phyloP scores from a whole-genome alignment of 805 yeast genomes.

The Wickerhamiella qilinensis region DNA sequence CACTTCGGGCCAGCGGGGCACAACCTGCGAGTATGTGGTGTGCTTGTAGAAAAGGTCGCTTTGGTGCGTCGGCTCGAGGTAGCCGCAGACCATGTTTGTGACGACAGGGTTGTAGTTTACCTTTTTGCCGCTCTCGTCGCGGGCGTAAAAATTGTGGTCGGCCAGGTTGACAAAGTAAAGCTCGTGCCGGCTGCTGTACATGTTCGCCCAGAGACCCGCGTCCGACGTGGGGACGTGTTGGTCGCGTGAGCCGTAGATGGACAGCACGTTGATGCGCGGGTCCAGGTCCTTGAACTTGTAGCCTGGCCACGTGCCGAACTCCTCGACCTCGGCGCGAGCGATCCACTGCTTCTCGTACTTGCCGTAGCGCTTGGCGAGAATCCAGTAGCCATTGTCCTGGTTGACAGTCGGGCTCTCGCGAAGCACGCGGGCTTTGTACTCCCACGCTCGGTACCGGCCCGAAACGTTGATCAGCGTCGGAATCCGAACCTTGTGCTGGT shows the following conservation, averaged over 20 bases:
- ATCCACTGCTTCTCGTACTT: constrained; percentile 26
- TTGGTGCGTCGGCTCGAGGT: constrained; percentile 30
- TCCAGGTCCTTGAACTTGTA: constrained; percentile 4
- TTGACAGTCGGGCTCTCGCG: constrained; percentile 3
- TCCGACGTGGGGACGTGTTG: constrained; percentile 49
- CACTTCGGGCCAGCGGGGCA: constrained; percentile 42
- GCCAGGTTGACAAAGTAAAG: constrained; percentile 48
- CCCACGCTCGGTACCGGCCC: constrained; percentile 35
- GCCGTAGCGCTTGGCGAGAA: constrained; percentile 34
- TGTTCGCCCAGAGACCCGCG: constrained; percentile 39
- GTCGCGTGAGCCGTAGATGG: constrained; percentile 60
- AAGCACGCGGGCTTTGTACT: constrained; percentile 4
- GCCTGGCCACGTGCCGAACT: constrained; percentile 21
- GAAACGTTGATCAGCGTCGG: constrained; percentile 60
- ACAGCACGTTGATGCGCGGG: constrained; percentile 35
- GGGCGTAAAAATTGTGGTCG: constrained; percentile 68
- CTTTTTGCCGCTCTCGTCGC: constrained; percentile 9
- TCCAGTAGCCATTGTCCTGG: constrained; percentile 21
- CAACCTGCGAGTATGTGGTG: constrained; percentile 24
- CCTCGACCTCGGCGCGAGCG: constrained; percentile 27
- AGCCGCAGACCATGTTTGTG: constrained; percentile 32
- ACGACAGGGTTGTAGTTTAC: constrained; percentile 48
- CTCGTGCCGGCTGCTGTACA: constrained; percentile 40
- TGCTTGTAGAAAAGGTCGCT: constrained; percentile 33
- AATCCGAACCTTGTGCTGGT: constrained; percentile 23